Percentiles rank a stretch among this genome's conserved stretches.
These are phyloP conservation scores for Hyparrhenia diplandra DNA, from an alignment of 176 grass and related monocot genomes.

Conservation along the genomic window DNA sequence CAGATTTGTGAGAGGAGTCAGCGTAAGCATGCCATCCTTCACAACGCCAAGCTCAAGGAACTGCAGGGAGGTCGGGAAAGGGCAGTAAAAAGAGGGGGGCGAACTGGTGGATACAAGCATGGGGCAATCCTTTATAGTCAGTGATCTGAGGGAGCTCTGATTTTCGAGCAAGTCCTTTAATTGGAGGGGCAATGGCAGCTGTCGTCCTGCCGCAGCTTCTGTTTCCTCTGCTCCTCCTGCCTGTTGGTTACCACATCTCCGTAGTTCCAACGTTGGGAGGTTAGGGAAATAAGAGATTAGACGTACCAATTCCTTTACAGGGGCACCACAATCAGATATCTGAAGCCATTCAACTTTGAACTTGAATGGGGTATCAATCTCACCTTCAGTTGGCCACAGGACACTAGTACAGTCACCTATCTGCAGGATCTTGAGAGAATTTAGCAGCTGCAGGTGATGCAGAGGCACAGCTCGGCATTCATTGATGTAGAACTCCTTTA, in stretches of 20 bases:
- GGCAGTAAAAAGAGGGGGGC: too few relatives aligned
- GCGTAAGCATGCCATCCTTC: not conserved
- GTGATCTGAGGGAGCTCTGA: not conserved
- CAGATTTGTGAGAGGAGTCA: not conserved
- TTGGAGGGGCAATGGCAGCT: not conserved
- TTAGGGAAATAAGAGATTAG: not conserved
- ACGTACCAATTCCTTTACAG: not conserved
- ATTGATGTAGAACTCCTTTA: rapidly evolving
- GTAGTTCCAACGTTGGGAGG: not conserved
- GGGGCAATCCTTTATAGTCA: not conserved
- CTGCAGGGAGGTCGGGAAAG: too few relatives aligned
- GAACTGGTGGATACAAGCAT: too few relatives aligned
- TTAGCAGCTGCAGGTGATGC: not conserved
- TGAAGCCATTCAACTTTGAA: rapidly evolving
- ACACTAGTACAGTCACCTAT: rapidly evolving
- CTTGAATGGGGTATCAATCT: rapidly evolving
- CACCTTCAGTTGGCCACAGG: not conserved
- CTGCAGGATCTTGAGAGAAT: not conserved
- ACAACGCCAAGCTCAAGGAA: too few relatives aligned
- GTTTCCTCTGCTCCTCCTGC: too few relatives aligned
- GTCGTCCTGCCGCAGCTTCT: not conserved
- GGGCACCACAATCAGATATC: rapidly evolving
- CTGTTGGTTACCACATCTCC: not conserved
- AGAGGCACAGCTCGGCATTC: not conserved
- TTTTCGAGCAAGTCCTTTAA: not conserved